Evolutionary conservation across 495 filamentous ascomycete species (phyloP), one percentile per base, ranked within the genome.

Genomic region (Choiromyces venosus): DNA sequence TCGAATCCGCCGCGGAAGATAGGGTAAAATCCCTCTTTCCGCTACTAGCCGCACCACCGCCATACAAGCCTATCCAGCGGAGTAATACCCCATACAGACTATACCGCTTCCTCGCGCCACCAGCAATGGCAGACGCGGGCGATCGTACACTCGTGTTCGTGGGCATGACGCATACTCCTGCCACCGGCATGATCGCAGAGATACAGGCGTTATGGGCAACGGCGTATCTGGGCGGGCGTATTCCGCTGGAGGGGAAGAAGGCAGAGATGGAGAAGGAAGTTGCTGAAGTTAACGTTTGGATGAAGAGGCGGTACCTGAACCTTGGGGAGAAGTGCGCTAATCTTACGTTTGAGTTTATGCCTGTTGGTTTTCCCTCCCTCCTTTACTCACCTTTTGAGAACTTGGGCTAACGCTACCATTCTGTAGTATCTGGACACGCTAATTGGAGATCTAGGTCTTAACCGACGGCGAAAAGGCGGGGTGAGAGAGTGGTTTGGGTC

Each of bases 401-500:
- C 25, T 5, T 25, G 52, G 25, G 12, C 52, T 61, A 12, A 61
- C 25, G 12, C 52, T 61, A 12, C 29, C 25, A 33, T 61, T 16
- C 3, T 7, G 10, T 44, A 80, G 71, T 73, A 72, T 68, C 72
- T 80, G 29, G 81, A 82, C 66, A 70, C 46, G 16, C 35, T 82
- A 36, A 21, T 83, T 56, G 21, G 39, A 39, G 79, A 83, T 64
- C 38, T 83, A 37, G 82, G 82, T 4, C 5, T 83, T 37, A 14
- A 25, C 1, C 39, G 71, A 29, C 66, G 82, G 39, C 81, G 81
- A 69, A 61, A 71, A 25, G 37, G 72, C 10, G 81, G 81, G 81
- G 73, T 70, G 37, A 67, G 37, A 21, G 84, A 86, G 70, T 81
- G 82, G 72, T 82, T 84, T 40, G 80, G 74, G 36, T 72, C 77